Conservation (phyloP, 2,329 filamentous ascomycete species). For the Beauveria varroae region DNA sequence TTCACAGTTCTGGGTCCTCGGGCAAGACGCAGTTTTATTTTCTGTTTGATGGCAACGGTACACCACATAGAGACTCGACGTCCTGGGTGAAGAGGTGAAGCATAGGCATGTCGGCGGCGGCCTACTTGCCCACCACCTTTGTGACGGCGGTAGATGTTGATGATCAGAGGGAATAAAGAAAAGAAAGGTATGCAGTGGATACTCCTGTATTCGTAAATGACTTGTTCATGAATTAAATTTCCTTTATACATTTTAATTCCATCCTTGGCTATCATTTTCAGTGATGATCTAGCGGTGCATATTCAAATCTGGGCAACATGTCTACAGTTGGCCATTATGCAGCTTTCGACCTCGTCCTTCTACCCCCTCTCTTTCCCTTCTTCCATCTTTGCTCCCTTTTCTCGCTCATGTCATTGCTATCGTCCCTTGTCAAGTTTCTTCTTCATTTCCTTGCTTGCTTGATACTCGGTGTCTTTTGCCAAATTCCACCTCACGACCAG, state of each 20-base stretch:
- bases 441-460: too few relatives aligned
- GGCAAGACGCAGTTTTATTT: not conserved
- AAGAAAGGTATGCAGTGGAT: not conserved
- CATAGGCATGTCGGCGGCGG: not conserved
- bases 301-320: not conserved
- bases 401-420: not conserved
- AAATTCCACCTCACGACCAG: too few relatives aligned
- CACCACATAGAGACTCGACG: not conserved
- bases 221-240: conserved; percentile 9
- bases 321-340: too few relatives aligned
- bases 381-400: too few relatives aligned
- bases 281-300: not conserved
- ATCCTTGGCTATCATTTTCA: not conserved
- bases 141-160: not conserved
- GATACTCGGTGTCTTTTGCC: too few relatives aligned
- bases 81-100: not conserved
- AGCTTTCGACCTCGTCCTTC: too few relatives aligned
- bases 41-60: not conserved
- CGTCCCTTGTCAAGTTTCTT: too few relatives aligned
- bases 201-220: conserved; percentile 12
- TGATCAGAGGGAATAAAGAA: not conserved
- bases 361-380: too few relatives aligned
- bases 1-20: not conserved
- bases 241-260: not conserved
- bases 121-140: not conserved